Evolutionary conservation across 2,329 filamentous ascomycete species (phyloP), one percentile per base, ranked within the genome.

Genomic region (Hortaea sp.): DNA sequence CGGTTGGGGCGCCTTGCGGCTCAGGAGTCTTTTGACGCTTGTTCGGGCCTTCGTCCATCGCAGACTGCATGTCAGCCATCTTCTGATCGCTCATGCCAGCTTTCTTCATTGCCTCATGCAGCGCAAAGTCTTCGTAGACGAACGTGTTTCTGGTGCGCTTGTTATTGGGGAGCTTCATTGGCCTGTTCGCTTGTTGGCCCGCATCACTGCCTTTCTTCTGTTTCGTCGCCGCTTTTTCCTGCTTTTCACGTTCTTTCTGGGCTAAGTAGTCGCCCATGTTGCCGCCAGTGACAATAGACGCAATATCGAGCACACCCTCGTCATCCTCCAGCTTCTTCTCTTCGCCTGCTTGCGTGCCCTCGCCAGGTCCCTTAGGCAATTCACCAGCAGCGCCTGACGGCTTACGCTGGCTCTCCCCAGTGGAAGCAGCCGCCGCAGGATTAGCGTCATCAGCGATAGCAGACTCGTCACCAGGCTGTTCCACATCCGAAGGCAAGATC

Each of bases 241-340:
- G 73, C 72, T 86, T 89, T 60, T 89, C 84, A 61, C 81, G 84
- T 60, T 90, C 85, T 63, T 86, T 88, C 67, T 86, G 85, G 7
- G 85, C 86, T 5, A 92, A 69, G 57, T 88, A 90, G 57, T 92
- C 86, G 55, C 81, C 79, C 55, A 87, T 87, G 50, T 65, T 64
- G 30, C 86, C 86, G 55, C 81, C 84, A 1, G 84, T 84, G 32
- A 92, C 85, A 53, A 92, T 89, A 54, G 77, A 84, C n/a, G 86
- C 87, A 41, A 92, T 85, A 55, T 92, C 85, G 3, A 92, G 71
- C 6, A 89, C 84, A 27, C 86, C 86, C 48, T 90, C 85, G 1
- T 79, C 75, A 5, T 81, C 77, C 5, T 77, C 68, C 4, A 71
- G 66, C 4, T 67, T 68, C 39, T 66, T 68, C 43, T 66, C 65